Conservation (phyloP, 1,284 basidiomycete species). For the Golubevia pallescens region DNA sequence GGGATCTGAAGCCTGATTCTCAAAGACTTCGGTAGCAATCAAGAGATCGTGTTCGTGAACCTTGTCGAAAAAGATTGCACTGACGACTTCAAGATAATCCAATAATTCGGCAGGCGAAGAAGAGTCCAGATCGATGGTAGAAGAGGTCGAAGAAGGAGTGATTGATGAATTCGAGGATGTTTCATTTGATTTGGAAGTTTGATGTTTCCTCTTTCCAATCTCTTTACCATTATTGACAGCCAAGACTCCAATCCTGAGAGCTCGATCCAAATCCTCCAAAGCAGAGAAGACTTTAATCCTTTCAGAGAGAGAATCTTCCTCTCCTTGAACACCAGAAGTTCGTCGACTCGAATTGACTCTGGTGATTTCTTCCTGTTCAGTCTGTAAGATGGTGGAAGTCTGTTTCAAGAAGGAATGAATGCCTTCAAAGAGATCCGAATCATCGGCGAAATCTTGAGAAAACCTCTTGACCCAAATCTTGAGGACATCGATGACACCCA, state of each 20-base stretch:
- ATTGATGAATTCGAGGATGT: neutral
- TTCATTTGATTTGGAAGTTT: neutral
- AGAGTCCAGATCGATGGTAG: slow-evolving; percentile 39
- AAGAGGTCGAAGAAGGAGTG: neutral
- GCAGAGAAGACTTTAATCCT: slow-evolving; percentile 22
- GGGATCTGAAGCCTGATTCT: slow-evolving; percentile 29
- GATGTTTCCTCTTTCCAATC: slow-evolving; percentile 14
- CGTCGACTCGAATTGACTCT: no score
- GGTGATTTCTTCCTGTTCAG: no score
- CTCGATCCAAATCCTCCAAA: slow-evolving; percentile 23
- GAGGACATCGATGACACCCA: slow-evolving; percentile 39
- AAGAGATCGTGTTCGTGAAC: slow-evolving; percentile 46
- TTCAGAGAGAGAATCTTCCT: neutral
- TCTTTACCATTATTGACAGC: slow-evolving; percentile 29
- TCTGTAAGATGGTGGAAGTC: no score
- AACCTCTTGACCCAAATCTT: slow-evolving; percentile 46
- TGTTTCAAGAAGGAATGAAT: slow-evolving; percentile 26
- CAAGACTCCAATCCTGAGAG: slow-evolving; percentile 31
- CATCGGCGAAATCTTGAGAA: slow-evolving; percentile 53
- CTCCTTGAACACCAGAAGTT: no score
- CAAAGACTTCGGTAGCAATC: slow-evolving; percentile 43
- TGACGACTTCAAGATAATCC: slow-evolving; percentile 51
- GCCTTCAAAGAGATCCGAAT: slow-evolving; percentile 39
- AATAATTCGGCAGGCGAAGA: slow-evolving; percentile 33
- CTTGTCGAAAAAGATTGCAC: slow-evolving; percentile 43